phyloP scores from a whole-genome alignment of 148 eudicot genomes.

The Diospyros lotus region DNA sequence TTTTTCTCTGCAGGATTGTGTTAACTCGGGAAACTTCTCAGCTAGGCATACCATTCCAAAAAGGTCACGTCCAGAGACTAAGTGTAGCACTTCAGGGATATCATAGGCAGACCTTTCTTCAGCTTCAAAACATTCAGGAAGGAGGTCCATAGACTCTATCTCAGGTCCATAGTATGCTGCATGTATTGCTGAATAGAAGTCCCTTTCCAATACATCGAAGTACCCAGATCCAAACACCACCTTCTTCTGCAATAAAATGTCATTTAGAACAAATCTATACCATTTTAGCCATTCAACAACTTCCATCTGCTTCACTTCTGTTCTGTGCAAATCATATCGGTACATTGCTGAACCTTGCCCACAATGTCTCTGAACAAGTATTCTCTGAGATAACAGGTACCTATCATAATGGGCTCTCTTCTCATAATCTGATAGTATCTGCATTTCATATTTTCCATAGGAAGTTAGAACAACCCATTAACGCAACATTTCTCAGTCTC shows the following conservation, averaged over 20 bases:
- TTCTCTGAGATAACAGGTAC: slow-evolving; percentile 54
- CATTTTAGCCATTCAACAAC: slow-evolving; percentile 96
- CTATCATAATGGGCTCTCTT: slow-evolving; percentile 82
- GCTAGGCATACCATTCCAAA: slow-evolving; percentile 76
- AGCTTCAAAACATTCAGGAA: slow-evolving; percentile 91
- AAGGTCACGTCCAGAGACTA: slow-evolving; percentile 94
- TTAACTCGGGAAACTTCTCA: slow-evolving; percentile 47
- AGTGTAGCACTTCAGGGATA: slow-evolving; percentile 84
- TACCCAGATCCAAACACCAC: slow-evolving; percentile 74
- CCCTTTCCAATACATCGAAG: slow-evolving; percentile 72
- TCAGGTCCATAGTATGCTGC: slow-evolving; percentile 93
- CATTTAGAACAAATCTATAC: slow-evolving; percentile 75
- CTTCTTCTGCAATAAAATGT: slow-evolving; percentile 66
- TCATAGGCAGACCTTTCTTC: slow-evolving; percentile 76
- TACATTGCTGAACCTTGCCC: slow-evolving; percentile 43
- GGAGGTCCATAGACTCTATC: slow-evolving; percentile 59
- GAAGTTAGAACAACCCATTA: slow-evolving; percentile 2
- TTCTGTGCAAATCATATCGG: slow-evolving; percentile 40
- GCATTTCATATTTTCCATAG: slow-evolving; percentile 22
- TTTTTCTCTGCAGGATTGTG: slow-evolving; percentile 34
- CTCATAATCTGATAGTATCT: slow-evolving; percentile 80
- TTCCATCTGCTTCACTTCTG: slow-evolving; percentile 67
- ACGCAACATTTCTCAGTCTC: slow-evolving; percentile 2
- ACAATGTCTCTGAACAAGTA: slow-evolving; percentile 26
- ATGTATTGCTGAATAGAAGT: slow-evolving; percentile 80